Conservation (phyloP, 495 filamentous ascomycete species). For the Choiromyces venosus region DNA sequence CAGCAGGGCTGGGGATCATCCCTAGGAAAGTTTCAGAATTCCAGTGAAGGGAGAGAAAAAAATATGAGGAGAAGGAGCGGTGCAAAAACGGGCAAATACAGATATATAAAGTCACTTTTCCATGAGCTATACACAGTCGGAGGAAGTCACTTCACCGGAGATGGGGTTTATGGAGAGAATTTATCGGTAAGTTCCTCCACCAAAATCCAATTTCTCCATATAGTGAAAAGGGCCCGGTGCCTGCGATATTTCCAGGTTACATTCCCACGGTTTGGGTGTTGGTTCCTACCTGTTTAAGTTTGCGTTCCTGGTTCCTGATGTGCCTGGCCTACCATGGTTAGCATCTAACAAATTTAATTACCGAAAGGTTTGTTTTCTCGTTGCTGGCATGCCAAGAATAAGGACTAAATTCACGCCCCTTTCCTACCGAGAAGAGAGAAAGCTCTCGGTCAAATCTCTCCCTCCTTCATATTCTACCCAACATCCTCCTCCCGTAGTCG, state of each 20-base stretch:
- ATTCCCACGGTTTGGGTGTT: neutral
- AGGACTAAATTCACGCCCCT: neutral
- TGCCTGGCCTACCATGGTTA: neutral
- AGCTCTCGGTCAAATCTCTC: neutral
- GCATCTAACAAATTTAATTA: neutral
- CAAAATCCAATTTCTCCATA: neutral
- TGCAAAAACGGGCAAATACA: too few species aligned
- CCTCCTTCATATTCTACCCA: neutral
- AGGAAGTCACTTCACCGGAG: too few species aligned
- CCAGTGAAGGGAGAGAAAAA: neutral
- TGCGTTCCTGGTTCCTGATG: neutral
- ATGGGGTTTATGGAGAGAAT: too few species aligned
- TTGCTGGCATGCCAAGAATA: conserved; percentile 9
- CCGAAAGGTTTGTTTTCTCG: neutral
- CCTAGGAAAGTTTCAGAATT: neutral
- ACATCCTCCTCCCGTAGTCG: neutral
- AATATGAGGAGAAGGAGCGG: too few species aligned
- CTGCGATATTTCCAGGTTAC: neutral
- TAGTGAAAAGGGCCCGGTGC: neutral
- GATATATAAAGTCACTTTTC: too few species aligned
- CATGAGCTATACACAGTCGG: too few species aligned
- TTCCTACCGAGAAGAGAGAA: neutral
- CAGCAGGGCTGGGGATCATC: neutral
- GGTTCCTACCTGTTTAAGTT: neutral
- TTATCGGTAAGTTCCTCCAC: too few species aligned